Base-by-base conservation (phyloP, 805 yeast species). In the Yamadazyma takamatsuzukensis region DNA sequence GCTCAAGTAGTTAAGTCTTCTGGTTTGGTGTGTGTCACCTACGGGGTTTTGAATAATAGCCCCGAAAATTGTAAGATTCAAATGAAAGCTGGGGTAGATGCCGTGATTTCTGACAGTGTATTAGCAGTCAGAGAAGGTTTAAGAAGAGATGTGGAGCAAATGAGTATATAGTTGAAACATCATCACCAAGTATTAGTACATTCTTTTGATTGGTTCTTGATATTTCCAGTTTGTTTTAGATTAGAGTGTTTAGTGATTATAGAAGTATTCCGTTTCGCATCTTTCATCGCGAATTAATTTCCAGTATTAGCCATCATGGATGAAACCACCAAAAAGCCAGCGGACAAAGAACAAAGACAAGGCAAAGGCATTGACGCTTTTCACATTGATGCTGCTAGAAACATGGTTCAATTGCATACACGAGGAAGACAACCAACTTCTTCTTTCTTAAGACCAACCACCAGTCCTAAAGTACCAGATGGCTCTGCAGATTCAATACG, bases 61-160 rank as follows among this genome's bases (percentile, higher is more conserved):
- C 96, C 97, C 0, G 87, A 76, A 36, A 78, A 79, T 40, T 88
- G 95, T 18, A 79, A 78, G 45, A 64, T 83, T 36, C 96, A 90
- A 58, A 81, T 90, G 81, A 78, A 77, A 42, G 89, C 94, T 3
- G 97, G 97, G 6, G 96, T 90, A 9, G 97, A 90, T 67, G 98
- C 98, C 0, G 97, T 90, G n/a, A 90, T 90, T 60, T 97, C 86
- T 3, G 97, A 90, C 59, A 80, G 86, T 34, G 97, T 90, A 2
- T 68, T 89, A 49, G 96, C 96, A 0, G 94, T 89, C n/a, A 71
- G 95, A 52, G 82, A 82, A 47, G 96, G 85, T 6, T 68, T 89
- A 40, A 74, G 71, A 37, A 48, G 45, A 30, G 63, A 57, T 28
- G 58, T 50, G 27, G 54, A 49, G n/a, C n/a, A n/a, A n/a, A n/a